A percentile compares a stretch with the other conserved stretches of the same genome.
Conservation (phyloP, 495 filamentous ascomycete genomes). For the Penicillium waksmanii region DNA sequence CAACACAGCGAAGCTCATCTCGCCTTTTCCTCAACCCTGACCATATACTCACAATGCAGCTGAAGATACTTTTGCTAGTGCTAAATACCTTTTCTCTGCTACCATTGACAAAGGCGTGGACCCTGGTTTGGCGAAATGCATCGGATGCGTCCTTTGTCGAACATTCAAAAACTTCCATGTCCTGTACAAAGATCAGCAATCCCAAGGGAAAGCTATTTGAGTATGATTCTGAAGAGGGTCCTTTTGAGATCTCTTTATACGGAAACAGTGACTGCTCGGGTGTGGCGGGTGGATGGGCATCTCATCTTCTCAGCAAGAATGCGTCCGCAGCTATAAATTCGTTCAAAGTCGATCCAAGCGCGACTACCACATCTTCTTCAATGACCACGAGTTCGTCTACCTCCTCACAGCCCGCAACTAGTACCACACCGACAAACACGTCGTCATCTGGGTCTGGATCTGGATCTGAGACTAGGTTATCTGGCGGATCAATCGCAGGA, state of each 20-base stretch:
- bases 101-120: conserved; percentile 9
- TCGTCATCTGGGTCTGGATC: conserved; percentile 9
- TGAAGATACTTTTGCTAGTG: background rate
- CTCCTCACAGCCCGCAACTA: background rate
- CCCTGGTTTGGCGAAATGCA: conserved; percentile 17
- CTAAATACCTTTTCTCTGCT: conserved; percentile 5
- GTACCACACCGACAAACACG: background rate
- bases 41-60: conserved; percentile 1
- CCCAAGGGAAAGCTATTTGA: conserved; percentile 12
- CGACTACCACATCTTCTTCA: conserved; percentile 1
- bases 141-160: conserved; percentile 15
- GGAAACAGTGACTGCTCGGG: conserved; percentile 15
- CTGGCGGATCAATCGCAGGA: conserved; percentile 12
- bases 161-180: conserved; percentile 1
- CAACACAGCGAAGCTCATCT: background rate
- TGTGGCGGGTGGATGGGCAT: conserved; percentile 5
- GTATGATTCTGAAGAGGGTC: conserved; percentile 14
- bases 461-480: background rate
- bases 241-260: conserved; percentile 15
- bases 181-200: conserved; percentile 13
- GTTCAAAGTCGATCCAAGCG: conserved; percentile 15
- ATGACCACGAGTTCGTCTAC: conserved; percentile 2
- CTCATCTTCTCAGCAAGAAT: conserved; percentile 14
- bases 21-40: background rate
- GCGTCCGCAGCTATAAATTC: conserved; percentile 10